Percentiles rank a stretch among this genome's conserved stretches.
phyloP scores from a whole-genome alignment of 2,329 filamentous ascomycete species.

The Ceratocystis diversiconidia region DNA sequence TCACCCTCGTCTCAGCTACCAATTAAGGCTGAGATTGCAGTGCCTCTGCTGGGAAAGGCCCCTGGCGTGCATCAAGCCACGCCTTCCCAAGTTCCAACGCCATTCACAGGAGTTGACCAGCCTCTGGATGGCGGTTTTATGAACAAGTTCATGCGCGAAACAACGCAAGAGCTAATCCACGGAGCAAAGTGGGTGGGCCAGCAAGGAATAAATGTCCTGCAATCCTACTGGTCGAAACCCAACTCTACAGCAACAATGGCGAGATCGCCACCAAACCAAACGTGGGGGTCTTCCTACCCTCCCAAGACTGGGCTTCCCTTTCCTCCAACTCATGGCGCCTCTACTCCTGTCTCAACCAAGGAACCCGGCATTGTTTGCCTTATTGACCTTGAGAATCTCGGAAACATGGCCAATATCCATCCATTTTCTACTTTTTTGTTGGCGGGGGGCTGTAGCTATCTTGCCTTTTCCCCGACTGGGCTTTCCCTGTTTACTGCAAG shows the following conservation, averaged over 20 bases:
- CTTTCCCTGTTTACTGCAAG: slow-evolving; percentile 65
- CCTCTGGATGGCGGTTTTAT: slow-evolving; percentile 56
- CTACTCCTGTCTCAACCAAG: slow-evolving; percentile 41
- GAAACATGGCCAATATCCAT: slow-evolving; percentile 37
- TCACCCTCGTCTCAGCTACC: slow-evolving; percentile 56
- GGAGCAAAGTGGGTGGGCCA: slow-evolving; percentile 64
- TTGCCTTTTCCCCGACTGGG: slow-evolving; percentile 64
- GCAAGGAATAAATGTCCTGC: slow-evolving; percentile 63
- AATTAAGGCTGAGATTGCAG: slow-evolving; percentile 49
- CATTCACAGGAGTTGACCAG: slow-evolving; percentile 56
- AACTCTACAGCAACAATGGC: slow-evolving; percentile 28
- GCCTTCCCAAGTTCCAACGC: slow-evolving; percentile 52
- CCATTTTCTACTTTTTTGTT: slow-evolving; percentile 58
- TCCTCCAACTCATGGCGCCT: slow-evolving; percentile 58
- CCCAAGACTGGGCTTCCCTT: slow-evolving; percentile 35
- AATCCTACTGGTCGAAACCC: slow-evolving; percentile 59
- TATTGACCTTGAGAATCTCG: slow-evolving; percentile 52
- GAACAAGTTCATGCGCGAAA: slow-evolving; percentile 64
- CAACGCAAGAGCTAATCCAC: slow-evolving; percentile 63
- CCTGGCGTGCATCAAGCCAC: slow-evolving; percentile 45
- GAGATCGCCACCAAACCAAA: slow-evolving; percentile 30
- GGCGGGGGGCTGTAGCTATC: slow-evolving; percentile 62
- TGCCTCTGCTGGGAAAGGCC: slow-evolving; percentile 40
- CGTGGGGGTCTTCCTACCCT: slow-evolving; percentile 33
- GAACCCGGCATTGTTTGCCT: slow-evolving; percentile 65